Evolutionary conservation across 2,329 filamentous ascomycete species (phyloP), one percentile per base, ranked within the genome.

Genomic region (Nemania sp.): DNA sequence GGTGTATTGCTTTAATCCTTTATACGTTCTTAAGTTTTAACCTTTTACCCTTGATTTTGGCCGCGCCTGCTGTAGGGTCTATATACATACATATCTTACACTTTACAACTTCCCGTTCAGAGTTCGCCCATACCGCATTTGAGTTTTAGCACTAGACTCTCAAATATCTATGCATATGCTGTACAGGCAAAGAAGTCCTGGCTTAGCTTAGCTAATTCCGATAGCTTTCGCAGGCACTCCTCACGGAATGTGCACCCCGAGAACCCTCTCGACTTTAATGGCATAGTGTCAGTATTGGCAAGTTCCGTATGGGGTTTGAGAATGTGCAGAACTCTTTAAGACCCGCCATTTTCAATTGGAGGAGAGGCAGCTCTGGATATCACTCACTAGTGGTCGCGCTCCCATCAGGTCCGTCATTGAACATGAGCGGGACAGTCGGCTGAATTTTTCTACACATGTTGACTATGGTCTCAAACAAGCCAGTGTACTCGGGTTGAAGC

Each of bases 401-500:
- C n/a, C 60, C 63, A 32, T 35, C 70, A 6, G 71, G 71, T 38
- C 64, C 68, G 29, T 64, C 55, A 43, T 67, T 72, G 45, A 73
- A 73, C 55, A 70, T 24, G 24, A 72, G 32, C 4, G 70, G 70
- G 43, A 64, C 55, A 11, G 54, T 35, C 5, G 70, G 71, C 20
- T 57, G 55, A 32, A 51, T 29, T 10, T 24, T 53, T 22, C 52
- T 45, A 20, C 65, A 67, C 45, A 63, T 69, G 67, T 70, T 72
- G 57, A 73, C 74, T 13, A 70, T 56, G 26, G 69, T 62, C 59
- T 75, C 71, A 61, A 75, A 72, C 41, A 72, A n/a, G 11, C 13
- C 52, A 13, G 70, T 66, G 32, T 69, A 29, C 6, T 67, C 62
- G 10, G 70, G 63, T 24, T 67, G 38, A 15, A 73, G 27, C 41